Evolutionary conservation across 768 basidiomycete genomes (phyloP), one percentile per base, ranked within the genome.

Genomic region (Strobilomyces confusus): DNA sequence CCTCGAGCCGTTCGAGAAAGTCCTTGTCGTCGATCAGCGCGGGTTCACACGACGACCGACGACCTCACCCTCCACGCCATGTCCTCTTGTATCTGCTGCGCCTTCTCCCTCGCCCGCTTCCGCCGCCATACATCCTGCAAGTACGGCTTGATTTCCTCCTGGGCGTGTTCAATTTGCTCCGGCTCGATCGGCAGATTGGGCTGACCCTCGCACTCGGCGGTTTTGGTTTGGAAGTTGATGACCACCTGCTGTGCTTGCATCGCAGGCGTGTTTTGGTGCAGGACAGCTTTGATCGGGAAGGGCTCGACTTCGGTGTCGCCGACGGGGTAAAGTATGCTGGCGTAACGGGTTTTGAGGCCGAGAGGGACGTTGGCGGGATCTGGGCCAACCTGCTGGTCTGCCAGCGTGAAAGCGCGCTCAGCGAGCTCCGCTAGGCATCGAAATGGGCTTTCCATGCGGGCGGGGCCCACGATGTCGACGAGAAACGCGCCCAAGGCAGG

Each of bases 221-320:
- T 66, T 41, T 51, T 60, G 17, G 56, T 47, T 15, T 52, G 42
- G 46, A 60, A 65, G 46, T 66, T 49, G 50, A 64, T 42, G 22
- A 55, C 29, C 5, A 66, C 54, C 25, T 55, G 52, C 26, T 50
- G 51, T 20, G 52, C 37, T 6, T 52, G 56, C 48, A 37, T 32
- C 17, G 48, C 36, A 15, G 56, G 51, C 15, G 29, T 26, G 12
- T 34, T 55, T 33, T 66, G 58, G 15, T 51, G 49, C 30, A 64
- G 33, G 44, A 63, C 32, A 3, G 48, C 64, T 36, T 52, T 56
- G 17, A 58, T 32, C 1, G 64, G 64, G 9, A 7, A 38, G 5
- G 56, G 44, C 19, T 48, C 54, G 3, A 37, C 17, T 3, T 60
- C 48, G 11, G 29, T 3, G 9, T 46, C 55, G 22, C 45, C 57